Percentiles rank a stretch among this genome's conserved stretches.
phyloP scores from a whole-genome alignment of 2,329 filamentous ascomycete species.

The Bipolaris sorokiniana region DNA sequence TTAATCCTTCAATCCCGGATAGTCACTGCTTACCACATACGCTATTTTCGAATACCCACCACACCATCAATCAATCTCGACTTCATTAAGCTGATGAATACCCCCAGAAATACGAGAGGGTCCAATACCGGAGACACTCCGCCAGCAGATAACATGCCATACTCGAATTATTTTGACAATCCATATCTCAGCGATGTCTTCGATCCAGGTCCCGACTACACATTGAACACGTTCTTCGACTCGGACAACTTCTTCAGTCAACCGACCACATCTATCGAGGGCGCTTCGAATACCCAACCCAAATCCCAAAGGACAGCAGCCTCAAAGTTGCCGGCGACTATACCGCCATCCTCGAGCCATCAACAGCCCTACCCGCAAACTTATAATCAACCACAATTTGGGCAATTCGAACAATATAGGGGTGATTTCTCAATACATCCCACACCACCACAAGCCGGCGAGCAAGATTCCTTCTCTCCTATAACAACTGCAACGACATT shows the following conservation, averaged over 20 bases:
- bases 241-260: conserved; percentile 34
- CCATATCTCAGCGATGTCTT: conserved; percentile 34
- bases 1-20: conserved; percentile 3
- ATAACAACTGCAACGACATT: conserved; percentile 27
- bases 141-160: conserved; percentile 15
- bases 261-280: conserved; percentile 33
- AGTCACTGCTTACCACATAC: conserved; percentile 1
- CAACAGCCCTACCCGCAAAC: conserved; percentile 22
- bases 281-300: conserved; percentile 20
- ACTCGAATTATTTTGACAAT: conserved; percentile 27
- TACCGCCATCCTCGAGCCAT: conserved; percentile 15
- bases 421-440: conserved; percentile 29
- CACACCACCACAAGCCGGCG: conserved; percentile 19
- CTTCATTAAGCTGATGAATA: conserved; percentile 28
- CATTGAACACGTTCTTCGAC: conserved; percentile 39
- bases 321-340: conserved; percentile 23
- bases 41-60: conserved; percentile 14
- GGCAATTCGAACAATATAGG: conserved; percentile 26
- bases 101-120: conserved; percentile 30
- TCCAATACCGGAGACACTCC: conserved; percentile 37
- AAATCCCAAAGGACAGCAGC: conserved; percentile 26
- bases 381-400: conserved; percentile 30
- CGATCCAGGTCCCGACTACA: conserved; percentile 30
- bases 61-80: conserved; percentile 8
- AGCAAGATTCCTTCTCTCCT: conserved; percentile 27